These are phyloP conservation scores for Solanum gracilifrons DNA, from an alignment of 257 asterid species.

Conservation along the genomic window DNA sequence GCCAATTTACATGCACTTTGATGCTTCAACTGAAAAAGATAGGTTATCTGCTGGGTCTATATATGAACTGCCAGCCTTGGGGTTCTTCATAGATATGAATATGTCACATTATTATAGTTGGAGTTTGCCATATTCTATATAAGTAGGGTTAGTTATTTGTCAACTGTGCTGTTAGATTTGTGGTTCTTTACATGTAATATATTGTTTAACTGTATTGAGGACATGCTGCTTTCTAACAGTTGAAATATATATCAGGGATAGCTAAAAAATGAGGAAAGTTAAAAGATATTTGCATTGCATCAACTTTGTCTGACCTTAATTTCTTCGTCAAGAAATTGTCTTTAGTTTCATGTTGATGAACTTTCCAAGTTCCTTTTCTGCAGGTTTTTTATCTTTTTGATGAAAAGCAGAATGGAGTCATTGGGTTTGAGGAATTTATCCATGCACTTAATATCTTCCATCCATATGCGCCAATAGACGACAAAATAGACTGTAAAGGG, in stretches of 20 bases:
- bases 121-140: background rate
- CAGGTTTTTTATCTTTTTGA: constrained; percentile 23
- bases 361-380: background rate
- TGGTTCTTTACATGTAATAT: background rate
- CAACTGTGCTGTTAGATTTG: background rate
- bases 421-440: constrained; percentile 20
- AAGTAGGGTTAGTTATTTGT: background rate
- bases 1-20: background rate
- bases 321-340: background rate
- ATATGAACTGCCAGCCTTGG: background rate
- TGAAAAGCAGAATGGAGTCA: constrained; percentile 13
- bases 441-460: constrained; percentile 18
- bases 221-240: background rate
- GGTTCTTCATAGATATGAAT: background rate
- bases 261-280: background rate
- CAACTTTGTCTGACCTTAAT: background rate
- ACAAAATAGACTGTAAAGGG: constrained; percentile 16
- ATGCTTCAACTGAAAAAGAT: background rate
- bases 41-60: background rate
- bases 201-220: background rate
- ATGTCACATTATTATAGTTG: background rate
- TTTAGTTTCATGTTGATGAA: background rate
- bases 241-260: background rate
- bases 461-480: constrained; percentile 16
- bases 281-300: background rate